Evolutionary conservation across 2,329 filamentous ascomycete species (phyloP).

Genomic region (Xylogone sp.): DNA sequence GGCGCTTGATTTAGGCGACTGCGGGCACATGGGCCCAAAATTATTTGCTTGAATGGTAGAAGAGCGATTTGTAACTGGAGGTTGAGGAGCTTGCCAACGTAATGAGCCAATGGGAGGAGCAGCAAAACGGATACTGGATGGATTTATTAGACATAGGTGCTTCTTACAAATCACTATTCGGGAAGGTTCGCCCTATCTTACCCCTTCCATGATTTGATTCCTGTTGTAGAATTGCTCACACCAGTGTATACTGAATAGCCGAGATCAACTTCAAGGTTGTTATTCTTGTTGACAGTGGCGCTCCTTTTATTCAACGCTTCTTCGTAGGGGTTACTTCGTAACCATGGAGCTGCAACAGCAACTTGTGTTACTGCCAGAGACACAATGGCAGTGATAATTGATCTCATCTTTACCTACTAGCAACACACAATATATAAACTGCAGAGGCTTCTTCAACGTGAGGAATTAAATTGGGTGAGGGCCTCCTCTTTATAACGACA

Average conservation of each 20-base stretch:
- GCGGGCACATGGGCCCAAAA: slow-evolving; percentile 30
- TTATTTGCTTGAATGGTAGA: slow-evolving; percentile 21
- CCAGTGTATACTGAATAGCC: slow-evolving; percentile 45
- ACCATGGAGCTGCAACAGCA: neutral
- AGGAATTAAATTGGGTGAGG: no score
- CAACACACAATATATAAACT: neutral
- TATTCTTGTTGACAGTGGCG: neutral
- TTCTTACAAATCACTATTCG: neutral
- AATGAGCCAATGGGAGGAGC: slow-evolving; percentile 3
- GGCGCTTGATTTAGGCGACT: slow-evolving; percentile 9
- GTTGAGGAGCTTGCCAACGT: slow-evolving; percentile 23
- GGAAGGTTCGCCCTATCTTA: slow-evolving; percentile 18
- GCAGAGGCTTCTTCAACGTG: neutral
- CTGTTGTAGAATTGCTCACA: slow-evolving; percentile 31
- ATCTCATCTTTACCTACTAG: neutral
- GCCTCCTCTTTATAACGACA: no score
- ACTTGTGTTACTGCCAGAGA: neutral
- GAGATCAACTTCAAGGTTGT: slow-evolving; percentile 32
- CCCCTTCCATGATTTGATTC: slow-evolving; percentile 42
- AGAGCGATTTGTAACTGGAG: slow-evolving; percentile 20
- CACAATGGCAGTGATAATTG: neutral
- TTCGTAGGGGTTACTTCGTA: neutral
- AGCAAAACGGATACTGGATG: slow-evolving; percentile 1
- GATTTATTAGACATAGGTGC: neutral
- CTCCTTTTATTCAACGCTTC: neutral